Conservation (phyloP, 2,329 filamentous ascomycete genomes). For the Talaromyces pinophilus region DNA sequence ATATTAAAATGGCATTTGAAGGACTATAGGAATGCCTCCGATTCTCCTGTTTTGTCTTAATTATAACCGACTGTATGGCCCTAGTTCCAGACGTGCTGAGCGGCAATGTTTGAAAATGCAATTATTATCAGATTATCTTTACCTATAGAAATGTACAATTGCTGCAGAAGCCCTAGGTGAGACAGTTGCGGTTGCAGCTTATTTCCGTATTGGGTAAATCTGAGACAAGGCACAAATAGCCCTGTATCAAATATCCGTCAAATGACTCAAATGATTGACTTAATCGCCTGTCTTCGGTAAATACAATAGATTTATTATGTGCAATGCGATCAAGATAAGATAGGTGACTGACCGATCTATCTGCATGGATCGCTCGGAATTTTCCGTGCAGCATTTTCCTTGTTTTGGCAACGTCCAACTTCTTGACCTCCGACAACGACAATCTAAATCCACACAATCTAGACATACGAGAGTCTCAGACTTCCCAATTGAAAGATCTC, state of each 20-base stretch:
- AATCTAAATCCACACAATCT: not conserved
- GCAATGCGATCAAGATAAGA: not conserved
- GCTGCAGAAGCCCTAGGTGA: not conserved
- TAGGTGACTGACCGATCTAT: too few species aligned
- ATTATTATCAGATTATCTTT: not conserved
- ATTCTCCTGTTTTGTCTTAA: not conserved
- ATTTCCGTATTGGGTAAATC: constrained; percentile 12
- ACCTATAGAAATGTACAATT: not conserved
- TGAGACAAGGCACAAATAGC: constrained; percentile 4
- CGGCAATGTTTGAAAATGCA: not conserved
- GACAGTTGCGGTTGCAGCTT: constrained; percentile 13
- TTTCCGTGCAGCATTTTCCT: not conserved
- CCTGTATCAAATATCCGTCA: not conserved
- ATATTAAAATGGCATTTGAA: not conserved
- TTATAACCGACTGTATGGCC: not conserved
- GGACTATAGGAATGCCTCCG: not conserved
- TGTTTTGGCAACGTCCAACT: not conserved
- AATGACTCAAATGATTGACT: not conserved
- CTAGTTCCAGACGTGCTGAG: too few species aligned
- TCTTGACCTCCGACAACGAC: not conserved
- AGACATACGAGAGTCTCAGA: not conserved
- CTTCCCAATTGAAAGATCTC: too few species aligned
- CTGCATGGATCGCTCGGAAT: not conserved
- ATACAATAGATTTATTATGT: not conserved
- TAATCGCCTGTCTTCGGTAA: not conserved